These are phyloP conservation scores for Sporothrix protearum DNA, from an alignment of 2,329 filamentous ascomycete genomes.

Conservation along the genomic window DNA sequence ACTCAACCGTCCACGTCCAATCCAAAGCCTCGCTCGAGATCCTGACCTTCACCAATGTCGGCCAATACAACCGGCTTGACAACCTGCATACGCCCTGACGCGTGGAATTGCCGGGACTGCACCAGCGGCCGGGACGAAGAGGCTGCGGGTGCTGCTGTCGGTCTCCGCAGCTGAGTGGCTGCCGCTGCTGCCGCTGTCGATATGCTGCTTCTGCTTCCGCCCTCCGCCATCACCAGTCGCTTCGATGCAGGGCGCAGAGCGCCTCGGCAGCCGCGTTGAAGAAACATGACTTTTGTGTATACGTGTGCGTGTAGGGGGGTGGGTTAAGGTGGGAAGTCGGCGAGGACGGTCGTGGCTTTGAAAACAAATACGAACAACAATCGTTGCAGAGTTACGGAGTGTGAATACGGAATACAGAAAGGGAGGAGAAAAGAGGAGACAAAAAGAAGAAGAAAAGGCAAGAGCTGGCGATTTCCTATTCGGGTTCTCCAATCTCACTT, in stretches of 20 bases:
- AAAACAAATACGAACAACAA: neutral
- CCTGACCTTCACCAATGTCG: conserved; percentile 79
- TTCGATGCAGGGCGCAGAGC: conserved; percentile 42
- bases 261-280: conserved; percentile 48
- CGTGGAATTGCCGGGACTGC: conserved; percentile 48
- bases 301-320: neutral
- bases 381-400: neutral
- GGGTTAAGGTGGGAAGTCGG: neutral
- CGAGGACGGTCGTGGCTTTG: neutral
- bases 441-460: neutral
- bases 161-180: neutral
- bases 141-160: neutral
- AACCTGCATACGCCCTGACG: conserved; percentile 47
- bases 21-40: conserved; percentile 30
- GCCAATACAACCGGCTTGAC: conserved; percentile 79
- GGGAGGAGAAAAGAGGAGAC: neutral
- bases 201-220: conserved; percentile 4
- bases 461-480: conserved; percentile 3
- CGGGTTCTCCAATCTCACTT: neutral
- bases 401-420: neutral
- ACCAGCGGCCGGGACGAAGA: neutral
- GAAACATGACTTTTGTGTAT: conserved; percentile 46
- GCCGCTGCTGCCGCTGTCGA: neutral
- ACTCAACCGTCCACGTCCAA: conserved; percentile 7
- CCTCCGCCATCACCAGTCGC: conserved; percentile 8